Evolutionary conservation across 495 filamentous ascomycete species (phyloP), one percentile per base, ranked within the genome.

Genomic region (Entonaema liquescens): DNA sequence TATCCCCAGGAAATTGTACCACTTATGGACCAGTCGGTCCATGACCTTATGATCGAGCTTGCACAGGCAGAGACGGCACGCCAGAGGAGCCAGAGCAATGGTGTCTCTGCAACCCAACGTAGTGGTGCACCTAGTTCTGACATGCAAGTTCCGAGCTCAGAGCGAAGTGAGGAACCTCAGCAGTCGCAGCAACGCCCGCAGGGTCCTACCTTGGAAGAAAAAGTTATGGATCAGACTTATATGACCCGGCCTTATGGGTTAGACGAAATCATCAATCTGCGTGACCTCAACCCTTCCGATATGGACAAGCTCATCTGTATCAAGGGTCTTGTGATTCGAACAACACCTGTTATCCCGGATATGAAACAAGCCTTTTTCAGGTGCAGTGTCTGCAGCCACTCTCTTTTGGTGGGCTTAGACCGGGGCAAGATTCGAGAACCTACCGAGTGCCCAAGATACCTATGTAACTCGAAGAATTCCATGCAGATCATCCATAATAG

Each of bases 401-500:
- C 92, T 5, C 88, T 96, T 35, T 91, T 91, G 68, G 93, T 98
- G 52, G 90, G 93, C 54, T 90, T 99, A 73, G 95, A 99, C 77
- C 90, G 95, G 75, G 95, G 95, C 73, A 94, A 93, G 80, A 99
- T 99, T 68, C 90, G 92, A 52, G 95, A 99, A 78, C 95, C 95
- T 5, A 97, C 94, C 4, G 83, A 88, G 70, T 99, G 95, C 73
- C 94, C 95, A 9, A 90, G 96, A 19, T 83, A 86, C n/a, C 87
- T 90, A 49, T 99, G 95, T 81, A 86, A 89, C 49, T 88, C 90
- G 49, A 89, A 89, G 67, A 98, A 99, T 77, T 95, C 93, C 25
- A 98, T 99, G 96, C 93, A 98, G 76, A 94, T 99, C 66, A 84
- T 98, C 12, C 95, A 99, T 84, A 98, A 99, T 79, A 92, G 95